Base-by-base conservation (phyloP, 1,139 yeast species). In the Kurtzmaniella natalensis region DNA sequence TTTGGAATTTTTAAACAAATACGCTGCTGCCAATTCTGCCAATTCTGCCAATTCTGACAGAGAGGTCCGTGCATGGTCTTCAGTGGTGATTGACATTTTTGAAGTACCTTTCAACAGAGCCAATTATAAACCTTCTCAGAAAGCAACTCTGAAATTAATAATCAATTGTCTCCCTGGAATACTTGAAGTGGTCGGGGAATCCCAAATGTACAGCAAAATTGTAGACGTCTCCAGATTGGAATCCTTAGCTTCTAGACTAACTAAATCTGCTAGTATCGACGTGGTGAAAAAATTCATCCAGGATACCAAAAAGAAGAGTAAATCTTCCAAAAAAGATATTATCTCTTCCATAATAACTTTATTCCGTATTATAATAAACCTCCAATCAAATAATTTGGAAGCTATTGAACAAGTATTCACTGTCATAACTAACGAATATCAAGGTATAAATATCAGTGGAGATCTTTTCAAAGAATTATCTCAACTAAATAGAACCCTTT, bases 361-460 rank as follows among this genome's bases (percentile, higher is more conserved):
- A 9, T 68, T 56, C 40, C 40, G 46, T 27, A 38, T 57, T 8
- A 38, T 58, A 5, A 54, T 66, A 9, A 45, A 53, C 26, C 39
- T 59, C 15, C 47, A 59, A 8, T 33, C 48, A 11, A 55, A 45
- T 24, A 57, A 66, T 30, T 51, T 61, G 31, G 37, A 44, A n/a
- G 36, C 55, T 7, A 66, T 70, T 43, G 83, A 78, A 49, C 56
- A 60, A 5, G 42, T 72, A 2, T 77, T 64, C 44, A 47, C 55
- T 11, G 32, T 55, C 7, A 60, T 76, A 9, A 59, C 64, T 2
- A 36, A 47, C 7, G 47, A 55, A 11, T 60, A 57, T 39, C 59
- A 62, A 5, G 26, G 26, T 4, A n/a, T n/a, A n/a, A n/a, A 23
- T 5, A 39, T 50, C 1, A 48, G 69, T 18, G 53, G 76, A 1